A percentile compares a stretch with the other conserved stretches of the same genome.
phyloP scores from a whole-genome alignment of 108 stramenopile species.

The Chaetoceros tenuissimus region DNA sequence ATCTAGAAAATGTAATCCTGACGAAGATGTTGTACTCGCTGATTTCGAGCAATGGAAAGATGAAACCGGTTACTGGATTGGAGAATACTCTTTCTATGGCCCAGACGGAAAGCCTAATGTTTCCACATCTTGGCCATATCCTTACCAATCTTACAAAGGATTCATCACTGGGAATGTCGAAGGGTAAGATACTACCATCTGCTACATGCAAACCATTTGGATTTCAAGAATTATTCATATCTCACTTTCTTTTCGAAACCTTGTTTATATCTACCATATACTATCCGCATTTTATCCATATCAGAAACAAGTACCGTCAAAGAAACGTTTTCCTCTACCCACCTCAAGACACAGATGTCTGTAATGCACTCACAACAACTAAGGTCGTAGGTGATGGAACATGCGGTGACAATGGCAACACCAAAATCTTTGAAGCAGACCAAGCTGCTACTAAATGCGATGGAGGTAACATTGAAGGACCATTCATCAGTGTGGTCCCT shows the following conservation, averaged over 20 bases:
- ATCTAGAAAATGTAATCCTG: neutral
- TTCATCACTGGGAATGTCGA: slow-evolving; percentile 22
- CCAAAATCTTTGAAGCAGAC: slow-evolving; percentile 28
- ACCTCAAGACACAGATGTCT: slow-evolving; percentile 9
- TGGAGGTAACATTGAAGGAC: slow-evolving; percentile 20
- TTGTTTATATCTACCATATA: neutral
- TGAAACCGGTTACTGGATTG: slow-evolving; percentile 33
- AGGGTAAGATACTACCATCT: slow-evolving; percentile 4
- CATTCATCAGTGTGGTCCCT: neutral
- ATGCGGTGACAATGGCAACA: slow-evolving; percentile 34
- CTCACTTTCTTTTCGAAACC: neutral
- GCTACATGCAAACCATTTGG: no score
- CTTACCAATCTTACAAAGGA: slow-evolving; percentile 11
- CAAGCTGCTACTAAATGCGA: slow-evolving; percentile 16
- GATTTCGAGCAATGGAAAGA: slow-evolving; percentile 7
- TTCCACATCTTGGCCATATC: slow-evolving; percentile 17
- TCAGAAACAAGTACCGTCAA: slow-evolving; percentile 33
- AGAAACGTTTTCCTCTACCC: slow-evolving; percentile 39
- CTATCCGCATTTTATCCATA: slow-evolving; percentile 1
- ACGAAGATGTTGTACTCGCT: neutral
- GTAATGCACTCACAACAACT: neutral
- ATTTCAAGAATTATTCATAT: no score
- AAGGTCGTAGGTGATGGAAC: slow-evolving; percentile 22
- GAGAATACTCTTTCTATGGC: slow-evolving; percentile 23
- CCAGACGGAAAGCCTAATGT: slow-evolving; percentile 11